Evolutionary conservation across 108 stramenopile species (phyloP), one percentile per base, ranked within the genome.

Genomic region (Seminavis robusta): DNA sequence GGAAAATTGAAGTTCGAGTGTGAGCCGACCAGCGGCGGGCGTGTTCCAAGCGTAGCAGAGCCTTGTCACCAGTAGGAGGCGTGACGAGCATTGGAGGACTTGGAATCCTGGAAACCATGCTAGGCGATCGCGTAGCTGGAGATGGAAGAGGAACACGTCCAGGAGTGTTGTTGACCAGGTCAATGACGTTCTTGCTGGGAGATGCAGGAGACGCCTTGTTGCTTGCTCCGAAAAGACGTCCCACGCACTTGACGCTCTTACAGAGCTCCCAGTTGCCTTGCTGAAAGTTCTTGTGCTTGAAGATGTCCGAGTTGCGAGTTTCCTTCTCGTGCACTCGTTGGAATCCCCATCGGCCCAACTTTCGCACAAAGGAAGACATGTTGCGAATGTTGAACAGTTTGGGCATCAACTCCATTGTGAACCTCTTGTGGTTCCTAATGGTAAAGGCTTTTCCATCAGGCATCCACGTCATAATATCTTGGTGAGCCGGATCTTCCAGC

Each of bases 341-440:
- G 31, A 76, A 76, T 0, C 76, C 81, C 73, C 76, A 75, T 33
- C 76, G 58, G 3, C 63, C 57, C n/a, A 82, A 44, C 32, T 77
- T 76, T n/a, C 81, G 57, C 31, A 56, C 52, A 63, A 82, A 82
- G 20, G 52, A 61, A 9, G 67, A 67, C 46, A 81, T 70, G 46
- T 70, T 81, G 5, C 63, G 46, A 23, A 73, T 73, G 3, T 61
- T 52, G 46, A 81, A 77, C 27, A 64, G 36, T 19, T 57, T 61
- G 28, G 74, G 71, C 56, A 80, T 61, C 23, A 69, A n/a, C 24
- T 76, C 51, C 43, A 61, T 59, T 29, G 59, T 61, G 58, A 80
- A 80, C 11, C 31, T 20, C n/a, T 70, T 69, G 32, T 54, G 65
- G 47, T 81, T 55, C 16, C 37, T 36, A 37, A 81, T 76, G 11